Evolutionary conservation across 768 basidiomycete species (phyloP), one percentile per base, ranked within the genome.

Genomic region (Boletus rubropictus): DNA sequence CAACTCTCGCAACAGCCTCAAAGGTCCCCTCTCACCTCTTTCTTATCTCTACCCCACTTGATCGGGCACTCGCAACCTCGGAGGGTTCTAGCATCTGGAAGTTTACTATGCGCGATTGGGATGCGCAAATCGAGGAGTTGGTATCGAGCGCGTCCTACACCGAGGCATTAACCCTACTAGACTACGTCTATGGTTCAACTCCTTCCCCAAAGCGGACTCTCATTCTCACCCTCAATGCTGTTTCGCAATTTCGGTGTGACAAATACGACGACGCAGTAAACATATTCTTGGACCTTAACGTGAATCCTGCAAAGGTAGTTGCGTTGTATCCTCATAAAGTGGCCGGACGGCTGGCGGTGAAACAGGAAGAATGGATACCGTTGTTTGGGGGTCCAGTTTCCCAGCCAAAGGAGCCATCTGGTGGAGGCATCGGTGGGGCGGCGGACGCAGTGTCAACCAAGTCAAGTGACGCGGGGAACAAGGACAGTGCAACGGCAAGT

Each of bases 291-390:
- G 80, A 86, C 34, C 81, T 95, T 34, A 86, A 97, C 54, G 73
- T 93, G 55, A 94, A 94, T 58, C 96, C 96, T 0, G 90, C 94
- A 0, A 91, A 93, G 59, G 89, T 99, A 3, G 76, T 98, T 18
- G 86, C 93, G 2, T 70, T 98, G 6, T 99, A 90, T 64, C 88
- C 90, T 0, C 81, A 86, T 29, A 72, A 74, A 11, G 78, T 98
- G 3, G 78, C 91, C 1, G 95, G 95, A 6, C 75, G 88, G 27
- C 67, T 97, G 7, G 72, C 82, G 5, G 78, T 86, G 0, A 78
- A 82, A 10, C 76, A 69, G 36, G 82, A 84, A 1, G 69, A 73
- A 7, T 93, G 91, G 88, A 84, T 95, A 59, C 71, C 76, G 5
- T 68, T 94, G 3, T 96, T 89, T 61, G 94, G 91, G 5, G 95